Conservation (phyloP, 208 protist genomes). For the Leishmania arabica region DNA sequence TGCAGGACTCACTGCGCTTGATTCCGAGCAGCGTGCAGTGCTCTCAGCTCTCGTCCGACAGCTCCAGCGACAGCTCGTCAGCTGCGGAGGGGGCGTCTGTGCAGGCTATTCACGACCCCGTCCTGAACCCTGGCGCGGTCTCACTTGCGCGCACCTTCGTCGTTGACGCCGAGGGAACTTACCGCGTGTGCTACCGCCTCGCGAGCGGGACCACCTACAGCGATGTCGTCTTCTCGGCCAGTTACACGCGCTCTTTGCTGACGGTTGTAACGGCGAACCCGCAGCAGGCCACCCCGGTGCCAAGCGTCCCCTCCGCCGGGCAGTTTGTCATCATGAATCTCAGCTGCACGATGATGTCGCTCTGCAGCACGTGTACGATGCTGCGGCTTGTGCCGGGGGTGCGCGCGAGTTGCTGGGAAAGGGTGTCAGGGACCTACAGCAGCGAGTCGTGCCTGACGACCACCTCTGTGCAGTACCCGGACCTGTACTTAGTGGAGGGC, state of each 20-base stretch:
- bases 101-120: conserved; percentile 40
- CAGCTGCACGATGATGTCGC: conserved; percentile 33
- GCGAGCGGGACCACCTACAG: conserved; percentile 32
- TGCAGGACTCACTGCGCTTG: conserved; percentile 54
- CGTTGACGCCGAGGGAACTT: conserved; percentile 56
- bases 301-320: conserved; percentile 55
- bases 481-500: conserved; percentile 66
- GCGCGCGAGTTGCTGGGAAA: conserved; percentile 69
- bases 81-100: conserved; percentile 17
- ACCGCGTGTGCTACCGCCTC: conserved; percentile 84
- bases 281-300: conserved; percentile 35
- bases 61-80: background rate
- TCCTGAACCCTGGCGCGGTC: conserved; percentile 26
- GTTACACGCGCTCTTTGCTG: conserved; percentile 33
- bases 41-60: conserved; percentile 31
- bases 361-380: conserved; percentile 63
- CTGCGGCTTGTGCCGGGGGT: conserved; percentile 71
- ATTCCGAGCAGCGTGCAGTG: conserved; percentile 43
- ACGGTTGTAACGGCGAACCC: conserved; percentile 52
- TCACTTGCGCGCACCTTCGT: conserved; percentile 62
- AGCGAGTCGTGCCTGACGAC: conserved; percentile 66
- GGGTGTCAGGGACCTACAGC: conserved; percentile 42
- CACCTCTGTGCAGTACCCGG: conserved; percentile 62
- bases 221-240: conserved; percentile 57
- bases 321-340: conserved; percentile 73